phyloP scores from a whole-genome alignment of 2,329 filamentous ascomycete species.

The Cylindrodendrum hubeiense region DNA sequence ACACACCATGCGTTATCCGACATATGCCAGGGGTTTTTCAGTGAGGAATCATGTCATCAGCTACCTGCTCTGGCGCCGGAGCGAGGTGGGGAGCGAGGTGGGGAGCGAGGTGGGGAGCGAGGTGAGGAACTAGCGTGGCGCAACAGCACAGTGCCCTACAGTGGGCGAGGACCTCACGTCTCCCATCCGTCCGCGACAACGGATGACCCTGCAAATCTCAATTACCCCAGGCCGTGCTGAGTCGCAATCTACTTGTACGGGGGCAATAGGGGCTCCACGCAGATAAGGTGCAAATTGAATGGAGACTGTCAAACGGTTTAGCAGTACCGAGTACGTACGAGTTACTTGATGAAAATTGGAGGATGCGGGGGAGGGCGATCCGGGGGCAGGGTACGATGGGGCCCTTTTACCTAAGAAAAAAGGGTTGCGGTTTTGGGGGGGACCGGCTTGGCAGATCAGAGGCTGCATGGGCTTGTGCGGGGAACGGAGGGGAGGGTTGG shows the following conservation, averaged over 20 bases:
- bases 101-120: neutral
- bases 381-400: slow-evolving; percentile 3
- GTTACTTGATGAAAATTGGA: slow-evolving; percentile 44
- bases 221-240: slow-evolving; percentile 3
- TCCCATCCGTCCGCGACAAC: slow-evolving; percentile 1
- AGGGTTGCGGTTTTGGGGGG: neutral
- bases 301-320: neutral
- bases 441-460: neutral
- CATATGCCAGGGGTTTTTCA: neutral
- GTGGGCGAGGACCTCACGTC: neutral
- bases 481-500: neutral
- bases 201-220: slow-evolving; percentile 5
- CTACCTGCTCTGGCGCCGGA: neutral
- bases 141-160: neutral
- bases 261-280: neutral
- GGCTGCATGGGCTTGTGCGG: neutral
- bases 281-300: slow-evolving; percentile 22
- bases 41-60: neutral
- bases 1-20: neutral
- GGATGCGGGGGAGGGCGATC: slow-evolving; percentile 20
- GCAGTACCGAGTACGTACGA: slow-evolving; percentile 39
- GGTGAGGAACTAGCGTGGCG: neutral
- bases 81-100: neutral
- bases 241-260: slow-evolving; percentile 2
- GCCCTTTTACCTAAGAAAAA: slow-evolving; percentile 22